Conservation (phyloP, 1,139 yeast species). For the Kodamaea arcana region DNA sequence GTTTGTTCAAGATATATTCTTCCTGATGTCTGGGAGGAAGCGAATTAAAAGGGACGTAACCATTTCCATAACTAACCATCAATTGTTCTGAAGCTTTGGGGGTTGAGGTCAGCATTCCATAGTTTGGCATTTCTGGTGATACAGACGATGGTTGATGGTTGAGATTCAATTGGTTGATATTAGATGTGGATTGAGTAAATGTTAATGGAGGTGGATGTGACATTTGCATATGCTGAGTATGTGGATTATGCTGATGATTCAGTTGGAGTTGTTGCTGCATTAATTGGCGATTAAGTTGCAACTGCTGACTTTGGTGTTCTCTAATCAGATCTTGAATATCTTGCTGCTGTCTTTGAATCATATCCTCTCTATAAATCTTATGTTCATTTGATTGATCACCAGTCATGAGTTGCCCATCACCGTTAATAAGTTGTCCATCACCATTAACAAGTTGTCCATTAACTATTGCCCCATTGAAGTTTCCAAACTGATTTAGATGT, state of each 20-base stretch:
- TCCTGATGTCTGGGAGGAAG: conserved; percentile 19
- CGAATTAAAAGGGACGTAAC: conserved; percentile 18
- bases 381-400: neutral
- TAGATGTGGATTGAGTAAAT: conserved; percentile 14
- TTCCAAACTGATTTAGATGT: neutral
- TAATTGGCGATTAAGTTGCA: neutral
- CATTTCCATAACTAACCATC: conserved; percentile 20
- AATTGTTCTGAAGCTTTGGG: conserved; percentile 4
- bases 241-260: conserved; percentile 1
- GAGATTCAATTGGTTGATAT: conserved; percentile 9
- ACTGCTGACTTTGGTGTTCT: conserved; percentile 4
- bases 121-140: conserved; percentile 4
- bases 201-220: conserved; percentile 5
- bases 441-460: neutral
- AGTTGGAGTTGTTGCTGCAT: conserved; percentile 1
- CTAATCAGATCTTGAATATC: neutral
- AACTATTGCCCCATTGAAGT: neutral
- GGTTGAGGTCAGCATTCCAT: neutral
- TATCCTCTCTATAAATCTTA: neutral
- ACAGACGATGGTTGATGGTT: conserved; percentile 3
- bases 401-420: neutral
- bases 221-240: conserved; percentile 3
- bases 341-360: neutral
- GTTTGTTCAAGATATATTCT: conserved; percentile 16
- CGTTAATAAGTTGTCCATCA: neutral